Evolutionary conservation across 148 eudicot species (phyloP), one percentile per base, ranked within the genome.

Genomic region (Diospyros lotus): DNA sequence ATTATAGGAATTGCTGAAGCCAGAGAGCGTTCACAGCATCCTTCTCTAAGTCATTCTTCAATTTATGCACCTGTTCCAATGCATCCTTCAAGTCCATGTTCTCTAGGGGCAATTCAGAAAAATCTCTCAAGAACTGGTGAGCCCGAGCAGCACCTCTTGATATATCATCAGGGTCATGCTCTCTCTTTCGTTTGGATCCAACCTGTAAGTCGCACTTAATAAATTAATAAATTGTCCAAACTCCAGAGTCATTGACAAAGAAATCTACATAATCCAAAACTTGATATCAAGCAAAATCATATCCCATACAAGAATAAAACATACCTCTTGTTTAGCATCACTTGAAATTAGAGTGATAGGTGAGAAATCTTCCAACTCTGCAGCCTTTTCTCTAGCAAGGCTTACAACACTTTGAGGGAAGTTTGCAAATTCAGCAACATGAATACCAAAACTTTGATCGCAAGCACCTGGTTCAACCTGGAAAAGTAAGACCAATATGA

Each of bases 391-490:
- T 86, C 94, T 85, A 73, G 99, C 99, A 75, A 95, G 97, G 18
- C 88, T 73, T 43, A 95, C 91, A 18, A 95, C 99, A 66, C 88
- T 80, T 80, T 87, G 91, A 69, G 99, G 99, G 81, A 95, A 95
- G 75, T 93, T 95, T 11, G 99, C 97, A 83, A 92, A 95, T 73
- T 95, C 99, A 62, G 99, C 99, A 74, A 95, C 99, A 69, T 95
- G 99, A 75, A 95, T 95, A 55, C 99, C 99, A 66, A 95, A 95
- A 86, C 99, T 95, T 86, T 95, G 99, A 87, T 95, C 99, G 84
- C 97, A 95, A 68, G 99, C 96, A 40, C 99, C 99, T 44, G 89
- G 90, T 80, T 92, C 96, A 82, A 95, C 94, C 99, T 95, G 86
- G 62, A 78, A 28, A 76, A 61, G 66, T 55, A 69, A 72, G 65